These are phyloP conservation scores for Silene latifolia DNA, from an alignment of 148 eudicot species.

Conservation along the genomic window DNA sequence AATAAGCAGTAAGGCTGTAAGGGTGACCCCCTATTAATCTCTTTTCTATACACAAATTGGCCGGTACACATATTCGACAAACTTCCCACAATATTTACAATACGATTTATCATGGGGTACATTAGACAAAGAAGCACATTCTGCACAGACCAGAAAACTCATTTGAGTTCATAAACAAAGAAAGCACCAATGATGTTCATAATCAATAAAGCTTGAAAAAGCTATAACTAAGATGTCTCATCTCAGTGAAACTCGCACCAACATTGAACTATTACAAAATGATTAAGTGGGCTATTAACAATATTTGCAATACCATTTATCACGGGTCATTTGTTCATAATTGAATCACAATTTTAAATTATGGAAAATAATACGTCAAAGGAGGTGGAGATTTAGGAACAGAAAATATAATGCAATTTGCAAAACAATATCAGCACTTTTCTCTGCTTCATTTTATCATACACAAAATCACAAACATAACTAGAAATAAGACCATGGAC, in stretches of 20 bases:
- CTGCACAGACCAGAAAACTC: slow-evolving; percentile 41
- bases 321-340: too few relatives aligned
- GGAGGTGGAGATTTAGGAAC: neutral
- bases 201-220: neutral
- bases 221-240: too few relatives aligned
- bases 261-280: too few relatives aligned
- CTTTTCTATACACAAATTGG: too few relatives aligned
- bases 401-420: neutral
- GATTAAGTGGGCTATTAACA: too few relatives aligned
- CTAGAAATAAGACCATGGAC: neutral
- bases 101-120: slow-evolving; percentile 88
- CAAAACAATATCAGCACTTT: too few relatives aligned
- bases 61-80: too few relatives aligned
- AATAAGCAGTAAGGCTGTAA: too few relatives aligned
- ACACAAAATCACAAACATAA: neutral
- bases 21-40: too few relatives aligned
- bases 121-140: slow-evolving; percentile 69
- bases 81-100: slow-evolving; percentile 74
- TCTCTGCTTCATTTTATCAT: neutral
- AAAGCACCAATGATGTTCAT: slow-evolving; percentile 4
- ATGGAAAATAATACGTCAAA: neutral
- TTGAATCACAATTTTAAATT: neutral
- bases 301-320: too few relatives aligned
- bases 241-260: too few relatives aligned
- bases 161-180: slow-evolving; percentile 6